Evolutionary conservation across 176 grass and related monocot species (phyloP).

Genomic region (Cenchrus purpureus): DNA sequence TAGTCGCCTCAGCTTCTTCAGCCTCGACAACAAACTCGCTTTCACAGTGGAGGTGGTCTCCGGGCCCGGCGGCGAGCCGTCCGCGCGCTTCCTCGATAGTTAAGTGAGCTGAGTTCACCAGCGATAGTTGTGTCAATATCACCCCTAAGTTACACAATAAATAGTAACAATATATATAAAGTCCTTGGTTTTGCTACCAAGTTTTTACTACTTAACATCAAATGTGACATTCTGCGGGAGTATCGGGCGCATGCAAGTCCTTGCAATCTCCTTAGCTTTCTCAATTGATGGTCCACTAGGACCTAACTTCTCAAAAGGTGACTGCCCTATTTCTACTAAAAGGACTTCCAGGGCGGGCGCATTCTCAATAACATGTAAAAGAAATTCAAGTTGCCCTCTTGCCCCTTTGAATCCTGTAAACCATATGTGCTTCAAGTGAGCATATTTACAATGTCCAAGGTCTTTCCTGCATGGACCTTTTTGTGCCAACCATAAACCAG

Average conservation of each 20-base stretch:
- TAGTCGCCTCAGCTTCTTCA: too few relatives aligned
- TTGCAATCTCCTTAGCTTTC: not conserved
- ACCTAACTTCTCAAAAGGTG: not conserved
- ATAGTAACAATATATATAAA: too few relatives aligned
- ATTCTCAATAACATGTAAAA: slow-evolving; percentile 7
- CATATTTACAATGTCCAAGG: slow-evolving; percentile 8
- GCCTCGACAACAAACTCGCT: too few relatives aligned
- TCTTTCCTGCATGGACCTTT: not conserved
- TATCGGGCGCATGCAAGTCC: not conserved
- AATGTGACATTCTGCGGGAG: not conserved
- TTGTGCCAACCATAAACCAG: not conserved
- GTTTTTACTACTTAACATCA: not conserved
- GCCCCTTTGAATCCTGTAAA: not conserved
- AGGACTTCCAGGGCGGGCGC: not conserved
- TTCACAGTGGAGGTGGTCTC: too few relatives aligned
- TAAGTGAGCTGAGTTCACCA: too few relatives aligned
- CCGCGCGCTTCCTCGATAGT: too few relatives aligned
- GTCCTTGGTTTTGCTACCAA: too few relatives aligned
- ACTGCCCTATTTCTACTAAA: not conserved
- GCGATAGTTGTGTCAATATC: too few relatives aligned
- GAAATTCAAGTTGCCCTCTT: slow-evolving; percentile 23
- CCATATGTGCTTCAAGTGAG: slow-evolving; percentile 1
- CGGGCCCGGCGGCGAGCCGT: too few relatives aligned
- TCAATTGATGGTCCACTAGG: not conserved
- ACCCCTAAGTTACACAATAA: too few relatives aligned